Evolutionary conservation across 2,329 filamentous ascomycete species (phyloP).

Genomic region (Fusarium scirpi): DNA sequence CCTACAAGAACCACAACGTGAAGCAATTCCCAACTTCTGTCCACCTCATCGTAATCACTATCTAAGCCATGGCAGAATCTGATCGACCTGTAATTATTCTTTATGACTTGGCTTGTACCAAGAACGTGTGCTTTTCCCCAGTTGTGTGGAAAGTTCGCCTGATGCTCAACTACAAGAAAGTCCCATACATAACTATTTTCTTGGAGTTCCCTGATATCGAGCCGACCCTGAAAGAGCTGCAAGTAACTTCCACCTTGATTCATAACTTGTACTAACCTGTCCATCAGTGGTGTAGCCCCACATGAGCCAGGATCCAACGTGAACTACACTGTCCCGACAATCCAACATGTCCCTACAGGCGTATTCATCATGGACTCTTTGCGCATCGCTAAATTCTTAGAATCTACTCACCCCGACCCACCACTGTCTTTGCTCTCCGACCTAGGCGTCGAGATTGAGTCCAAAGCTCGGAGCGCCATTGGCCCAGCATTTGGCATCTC

Average conservation of each 20-base stretch:
- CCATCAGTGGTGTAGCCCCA: background rate
- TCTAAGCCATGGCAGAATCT: background rate
- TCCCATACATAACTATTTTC: constrained; percentile 12
- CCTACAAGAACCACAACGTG: accelerated
- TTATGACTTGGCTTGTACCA: constrained; percentile 22
- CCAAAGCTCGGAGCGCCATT: background rate
- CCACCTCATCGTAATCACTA: accelerated
- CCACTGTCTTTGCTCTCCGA: background rate
- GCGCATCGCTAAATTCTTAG: constrained; percentile 11
- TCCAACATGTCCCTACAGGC: background rate
- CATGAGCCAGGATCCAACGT: background rate
- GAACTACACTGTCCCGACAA: constrained; percentile 13
- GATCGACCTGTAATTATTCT: background rate
- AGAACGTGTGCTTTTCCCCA: constrained; percentile 12
- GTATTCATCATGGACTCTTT: constrained; percentile 13
- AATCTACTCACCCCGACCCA: background rate
- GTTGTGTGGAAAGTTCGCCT: constrained; percentile 18
- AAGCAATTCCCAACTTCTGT: accelerated
- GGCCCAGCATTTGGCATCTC: constrained; percentile 5
- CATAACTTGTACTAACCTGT: too few relatives aligned
- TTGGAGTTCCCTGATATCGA: constrained; percentile 23
- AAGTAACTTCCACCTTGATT: too few relatives aligned
- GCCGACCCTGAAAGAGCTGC: too few relatives aligned
- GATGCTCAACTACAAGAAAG: constrained; percentile 25
- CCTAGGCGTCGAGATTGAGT: constrained; percentile 1